Evolutionary conservation across 805 yeast genomes (phyloP).

Genomic region (Huiozyma sinensis): DNA sequence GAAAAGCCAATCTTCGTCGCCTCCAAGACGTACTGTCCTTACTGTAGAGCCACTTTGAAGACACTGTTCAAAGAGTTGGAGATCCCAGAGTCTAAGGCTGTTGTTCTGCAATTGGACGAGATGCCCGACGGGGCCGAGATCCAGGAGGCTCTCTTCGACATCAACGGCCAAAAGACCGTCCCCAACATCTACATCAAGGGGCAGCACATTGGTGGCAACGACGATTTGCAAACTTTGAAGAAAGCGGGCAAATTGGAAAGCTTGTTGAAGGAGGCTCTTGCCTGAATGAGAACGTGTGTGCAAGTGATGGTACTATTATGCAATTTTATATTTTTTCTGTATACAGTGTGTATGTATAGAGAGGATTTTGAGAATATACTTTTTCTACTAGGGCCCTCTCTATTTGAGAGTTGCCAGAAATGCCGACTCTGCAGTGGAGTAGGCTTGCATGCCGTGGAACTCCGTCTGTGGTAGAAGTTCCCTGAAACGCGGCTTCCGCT

Average conservation of each 20-base stretch:
- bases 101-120: slow-evolving; percentile 35
- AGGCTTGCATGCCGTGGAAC: no score
- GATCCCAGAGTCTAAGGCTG: slow-evolving; percentile 34
- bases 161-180: slow-evolving; percentile 87
- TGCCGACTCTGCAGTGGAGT: no score
- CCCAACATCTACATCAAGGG: slow-evolving; percentile 88
- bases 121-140: slow-evolving; percentile 67
- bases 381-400: no score
- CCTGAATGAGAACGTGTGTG: no score
- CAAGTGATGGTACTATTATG: no score
- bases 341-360: no score
- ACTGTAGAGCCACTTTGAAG: slow-evolving; percentile 38
- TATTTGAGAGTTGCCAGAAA: no score
- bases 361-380: no score
- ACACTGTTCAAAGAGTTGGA: slow-evolving; percentile 31
- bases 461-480: no score
- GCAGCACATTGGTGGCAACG: slow-evolving; percentile 91
- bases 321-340: no score
- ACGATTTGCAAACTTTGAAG: slow-evolving; percentile 68
- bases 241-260: slow-evolving; percentile 48
- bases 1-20: slow-evolving; percentile 67
- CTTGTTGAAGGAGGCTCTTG: slow-evolving; percentile 15
- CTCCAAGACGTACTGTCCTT: slow-evolving; percentile 68
- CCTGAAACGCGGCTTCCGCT: no score
- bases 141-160: slow-evolving; percentile 63